These are phyloP conservation scores for Microdochium paspali DNA, from an alignment of 2,329 filamentous ascomycete genomes.

Conservation along the genomic window DNA sequence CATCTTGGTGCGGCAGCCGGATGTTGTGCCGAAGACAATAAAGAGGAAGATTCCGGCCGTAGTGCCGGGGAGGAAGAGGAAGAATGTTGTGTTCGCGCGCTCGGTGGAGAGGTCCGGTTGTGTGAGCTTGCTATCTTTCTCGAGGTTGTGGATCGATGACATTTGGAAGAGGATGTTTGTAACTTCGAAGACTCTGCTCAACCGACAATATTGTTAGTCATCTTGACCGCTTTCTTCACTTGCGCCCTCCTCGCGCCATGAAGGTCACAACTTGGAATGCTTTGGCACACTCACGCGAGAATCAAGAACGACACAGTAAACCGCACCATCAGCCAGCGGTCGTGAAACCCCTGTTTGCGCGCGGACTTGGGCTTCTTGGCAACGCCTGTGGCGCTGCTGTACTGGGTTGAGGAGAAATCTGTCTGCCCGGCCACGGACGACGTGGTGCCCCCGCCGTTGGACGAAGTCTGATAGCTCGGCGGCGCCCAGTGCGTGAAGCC, in stretches of 20 bases:
- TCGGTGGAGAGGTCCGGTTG: conserved; percentile 6
- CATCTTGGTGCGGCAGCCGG: conserved; percentile 6
- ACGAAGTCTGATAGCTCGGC: background rate
- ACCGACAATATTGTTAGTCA: background rate
- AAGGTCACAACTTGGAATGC: background rate
- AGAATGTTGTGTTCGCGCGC: conserved; percentile 7
- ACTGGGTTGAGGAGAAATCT: background rate
- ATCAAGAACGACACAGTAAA: conserved; percentile 4
- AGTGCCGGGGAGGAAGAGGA: conserved; percentile 8
- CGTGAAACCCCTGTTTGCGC: conserved; percentile 9
- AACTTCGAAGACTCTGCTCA: conserved; percentile 12
- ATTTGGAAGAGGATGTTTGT: conserved; percentile 17
- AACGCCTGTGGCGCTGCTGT: background rate
- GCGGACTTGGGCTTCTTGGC: background rate
- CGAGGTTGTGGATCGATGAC: conserved; percentile 10
- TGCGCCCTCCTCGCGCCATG: no score
- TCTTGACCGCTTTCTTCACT: no score
- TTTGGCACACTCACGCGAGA: background rate
- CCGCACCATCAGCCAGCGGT: conserved; percentile 17
- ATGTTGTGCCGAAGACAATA: conserved; percentile 9
- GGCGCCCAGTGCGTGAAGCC: conserved; percentile 12
- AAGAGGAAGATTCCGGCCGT: conserved; percentile 9
- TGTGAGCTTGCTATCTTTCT: conserved; percentile 3
- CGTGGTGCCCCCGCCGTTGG: background rate
- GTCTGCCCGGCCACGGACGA: background rate